Evolutionary conservation across 2,329 filamentous ascomycete genomes (phyloP), one percentile per base, ranked within the genome.

Genomic region (Cladorrhinum sp.): DNA sequence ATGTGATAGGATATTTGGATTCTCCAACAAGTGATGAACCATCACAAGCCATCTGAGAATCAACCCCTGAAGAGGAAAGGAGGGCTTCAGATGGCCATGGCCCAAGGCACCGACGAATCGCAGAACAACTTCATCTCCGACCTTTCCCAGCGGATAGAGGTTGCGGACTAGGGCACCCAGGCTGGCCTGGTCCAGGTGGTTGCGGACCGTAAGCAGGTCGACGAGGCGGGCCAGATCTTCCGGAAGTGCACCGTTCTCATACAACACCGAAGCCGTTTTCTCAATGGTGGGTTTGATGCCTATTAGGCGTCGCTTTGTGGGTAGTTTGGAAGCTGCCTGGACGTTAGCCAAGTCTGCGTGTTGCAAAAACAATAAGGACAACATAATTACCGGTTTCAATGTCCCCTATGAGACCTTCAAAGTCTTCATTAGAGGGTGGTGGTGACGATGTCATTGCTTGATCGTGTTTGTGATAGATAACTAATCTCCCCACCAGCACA

Each of bases 31-130:
- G 67, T 92, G 88, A 69, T 93, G 87, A 2, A 91, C 82, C 75
- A 91, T 85, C 60, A 92, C 82, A 55, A 96, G 78, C 92, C 92
- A 96, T 74, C 85, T 87, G 64, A 96, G 75, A 55, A 96, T 78
- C 48, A 86, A 79, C 24, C 83, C 83, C 74, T 96, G 91, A 0
- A 90, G 84, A 50, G 82, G 79, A 50, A 90, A 80, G 14, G 88
- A 85, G 14, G 91, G 88, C 72, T 93, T 96, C 58, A 85, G 81
- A 71, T 86, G 85, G 68, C 90, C 91, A 69, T 92, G 88, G 2
- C 92, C 91, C n/a, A 96, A 80, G 53, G 84, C 85, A 57, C 87
- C 87, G 21, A 95, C 82, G 9, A 93, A 76, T 61, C 83, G 86
- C 54, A 91, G 78, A 55, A 90, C 77, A 46, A 86, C 73, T 59